phyloP scores from a whole-genome alignment of 208 protist species.

The Leishmania tropica region DNA sequence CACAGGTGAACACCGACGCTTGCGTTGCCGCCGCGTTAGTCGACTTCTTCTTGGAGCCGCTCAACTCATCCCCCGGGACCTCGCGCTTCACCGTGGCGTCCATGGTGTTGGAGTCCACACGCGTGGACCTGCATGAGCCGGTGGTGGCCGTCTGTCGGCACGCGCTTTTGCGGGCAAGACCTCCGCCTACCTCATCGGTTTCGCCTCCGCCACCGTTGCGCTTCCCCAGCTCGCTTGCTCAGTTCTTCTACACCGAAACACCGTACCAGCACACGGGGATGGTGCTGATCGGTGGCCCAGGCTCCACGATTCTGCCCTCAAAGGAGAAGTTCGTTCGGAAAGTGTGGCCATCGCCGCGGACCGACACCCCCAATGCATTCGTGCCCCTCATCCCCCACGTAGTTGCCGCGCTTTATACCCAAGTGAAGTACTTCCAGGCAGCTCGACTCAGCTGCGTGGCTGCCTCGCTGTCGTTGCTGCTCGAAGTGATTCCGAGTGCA shows the following conservation, averaged over 20 bases:
- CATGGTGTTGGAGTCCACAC: slow-evolving; percentile 30
- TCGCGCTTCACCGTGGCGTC: slow-evolving; percentile 5
- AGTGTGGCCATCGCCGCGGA: slow-evolving; percentile 9
- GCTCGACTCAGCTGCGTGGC: slow-evolving; percentile 27
- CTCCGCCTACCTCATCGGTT: not conserved
- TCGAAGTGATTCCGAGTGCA: slow-evolving; percentile 12
- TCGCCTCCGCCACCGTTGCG: not conserved
- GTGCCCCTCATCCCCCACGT: slow-evolving; percentile 21
- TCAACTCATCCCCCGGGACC: not conserved
- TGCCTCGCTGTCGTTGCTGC: slow-evolving; percentile 22
- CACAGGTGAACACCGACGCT: slow-evolving; percentile 28
- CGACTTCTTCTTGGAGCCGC: slow-evolving; percentile 22
- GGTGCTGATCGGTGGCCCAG: slow-evolving; percentile 23
- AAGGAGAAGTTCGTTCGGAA: slow-evolving; percentile 25
- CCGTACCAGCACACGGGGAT: slow-evolving; percentile 31
- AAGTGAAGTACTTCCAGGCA: slow-evolving; percentile 32
- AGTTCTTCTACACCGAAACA: slow-evolving; percentile 32
- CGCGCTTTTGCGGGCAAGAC: slow-evolving; percentile 12
- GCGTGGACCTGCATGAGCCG: slow-evolving; percentile 30
- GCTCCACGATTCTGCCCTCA: slow-evolving; percentile 14
- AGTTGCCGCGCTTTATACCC: slow-evolving; percentile 21
- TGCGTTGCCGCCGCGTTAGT: slow-evolving; percentile 22
- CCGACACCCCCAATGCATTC: not conserved
- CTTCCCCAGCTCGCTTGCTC: slow-evolving; percentile 22
- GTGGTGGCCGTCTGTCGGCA: slow-evolving; percentile 24